These are phyloP conservation scores for Acer yangbiense DNA, from an alignment of 345 rosid genomes.

Conservation along the genomic window DNA sequence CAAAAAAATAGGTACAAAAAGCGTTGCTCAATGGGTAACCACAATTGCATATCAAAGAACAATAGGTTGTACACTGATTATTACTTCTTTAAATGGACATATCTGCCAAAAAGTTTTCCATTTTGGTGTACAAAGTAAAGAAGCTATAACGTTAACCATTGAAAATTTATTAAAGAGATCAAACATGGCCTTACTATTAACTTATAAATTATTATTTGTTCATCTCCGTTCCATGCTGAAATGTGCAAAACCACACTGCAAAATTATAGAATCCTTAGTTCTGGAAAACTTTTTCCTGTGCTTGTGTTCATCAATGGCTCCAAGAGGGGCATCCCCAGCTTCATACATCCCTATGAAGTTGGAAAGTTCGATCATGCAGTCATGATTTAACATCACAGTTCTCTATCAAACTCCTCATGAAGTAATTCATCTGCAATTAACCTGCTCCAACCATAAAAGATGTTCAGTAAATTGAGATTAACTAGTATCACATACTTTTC, in stretches of 20 bases:
- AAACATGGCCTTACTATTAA: not conserved
- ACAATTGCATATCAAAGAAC: not conserved
- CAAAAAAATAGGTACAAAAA: too few relatives aligned
- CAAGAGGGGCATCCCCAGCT: not conserved
- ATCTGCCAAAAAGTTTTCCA: not conserved
- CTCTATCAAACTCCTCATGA: slow-evolving; percentile 13
- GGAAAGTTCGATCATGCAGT: not conserved
- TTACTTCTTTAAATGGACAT: too few relatives aligned
- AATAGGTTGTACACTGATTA: too few relatives aligned
- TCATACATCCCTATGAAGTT: not conserved
- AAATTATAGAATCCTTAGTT: slow-evolving; percentile 1
- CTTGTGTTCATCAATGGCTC: not conserved
- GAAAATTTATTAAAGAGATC: not conserved
- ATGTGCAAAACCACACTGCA: slow-evolving; percentile 7
- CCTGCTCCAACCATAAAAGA: slow-evolving; percentile 5
- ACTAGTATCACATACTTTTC: not conserved
- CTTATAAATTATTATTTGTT: not conserved
- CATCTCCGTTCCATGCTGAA: not conserved
- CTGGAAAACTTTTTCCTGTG: not conserved
- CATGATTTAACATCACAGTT: not conserved
- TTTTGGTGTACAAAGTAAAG: not conserved
- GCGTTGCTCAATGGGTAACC: too few relatives aligned
- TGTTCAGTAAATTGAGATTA: not conserved
- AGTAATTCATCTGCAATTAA: not conserved
- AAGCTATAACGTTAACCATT: too few relatives aligned